phyloP scores from a whole-genome alignment of 345 rosid species.

The Ceriops zippeliana region DNA sequence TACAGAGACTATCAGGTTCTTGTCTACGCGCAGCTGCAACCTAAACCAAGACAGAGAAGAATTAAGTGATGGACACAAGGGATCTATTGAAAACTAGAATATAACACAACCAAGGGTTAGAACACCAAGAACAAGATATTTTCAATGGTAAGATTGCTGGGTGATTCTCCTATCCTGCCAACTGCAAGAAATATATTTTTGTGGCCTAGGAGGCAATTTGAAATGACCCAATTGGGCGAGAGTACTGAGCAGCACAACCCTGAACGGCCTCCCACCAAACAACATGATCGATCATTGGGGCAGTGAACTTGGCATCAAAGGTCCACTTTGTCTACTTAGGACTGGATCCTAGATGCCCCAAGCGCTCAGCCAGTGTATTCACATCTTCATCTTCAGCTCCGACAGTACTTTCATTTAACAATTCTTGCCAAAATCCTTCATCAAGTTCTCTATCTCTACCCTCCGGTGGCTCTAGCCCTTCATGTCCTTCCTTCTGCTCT shows the following conservation, averaged over 20 bases:
- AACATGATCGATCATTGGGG: too few relatives aligned
- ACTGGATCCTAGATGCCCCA: conserved; percentile 52
- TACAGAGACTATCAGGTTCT: conserved; percentile 25
- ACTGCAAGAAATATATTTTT: conserved; percentile 28
- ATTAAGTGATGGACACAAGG: not conserved
- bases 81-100: not conserved
- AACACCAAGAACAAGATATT: conserved; percentile 21
- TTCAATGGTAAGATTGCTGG: conserved; percentile 23
- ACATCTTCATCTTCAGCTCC: conserved; percentile 47
- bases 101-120: conserved; percentile 24
- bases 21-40: conserved; percentile 37
- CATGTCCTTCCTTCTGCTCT: conserved; percentile 26
- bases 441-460: conserved; percentile 32
- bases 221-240: conserved; percentile 1
- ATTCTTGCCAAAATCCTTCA: conserved; percentile 55
- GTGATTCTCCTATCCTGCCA: conserved; percentile 32
- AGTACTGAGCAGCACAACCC: not conserved
- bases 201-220: conserved; percentile 15
- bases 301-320: too few relatives aligned
- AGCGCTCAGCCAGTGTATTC: conserved; percentile 37
- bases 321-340: conserved; percentile 11
- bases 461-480: conserved; percentile 18
- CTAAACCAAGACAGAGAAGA: conserved; percentile 32
- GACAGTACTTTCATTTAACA: conserved; percentile 27
- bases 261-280: too few relatives aligned